These are phyloP conservation scores for Candida nonsorbophila DNA, from an alignment of 805 yeast genomes.

Conservation along the genomic window DNA sequence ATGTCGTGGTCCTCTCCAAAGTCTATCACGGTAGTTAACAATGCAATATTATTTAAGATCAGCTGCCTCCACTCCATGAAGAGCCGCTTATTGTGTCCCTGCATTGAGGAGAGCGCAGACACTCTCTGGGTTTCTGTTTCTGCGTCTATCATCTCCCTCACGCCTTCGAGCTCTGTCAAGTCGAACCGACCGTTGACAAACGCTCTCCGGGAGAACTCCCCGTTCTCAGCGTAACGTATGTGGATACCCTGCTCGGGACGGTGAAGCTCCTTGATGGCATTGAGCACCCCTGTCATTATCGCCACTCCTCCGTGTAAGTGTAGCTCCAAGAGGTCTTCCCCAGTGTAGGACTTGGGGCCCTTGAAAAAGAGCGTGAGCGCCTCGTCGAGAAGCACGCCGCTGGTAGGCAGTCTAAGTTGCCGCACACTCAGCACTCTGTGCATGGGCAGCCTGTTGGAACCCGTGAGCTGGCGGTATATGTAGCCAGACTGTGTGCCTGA, in stretches of 20 bases:
- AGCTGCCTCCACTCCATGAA: slow-evolving; percentile 64
- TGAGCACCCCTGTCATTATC: slow-evolving; percentile 62
- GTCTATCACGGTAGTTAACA: slow-evolving; percentile 84
- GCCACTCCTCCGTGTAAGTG: slow-evolving; percentile 95
- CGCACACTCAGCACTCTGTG: slow-evolving; percentile 57
- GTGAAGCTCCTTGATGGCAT: slow-evolving; percentile 54
- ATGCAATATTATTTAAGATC: slow-evolving; percentile 63
- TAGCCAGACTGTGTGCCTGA: slow-evolving; percentile 62
- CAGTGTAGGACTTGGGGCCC: slow-evolving; percentile 80
- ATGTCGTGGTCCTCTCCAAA: slow-evolving; percentile 92
- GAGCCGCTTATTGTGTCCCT: slow-evolving; percentile 55
- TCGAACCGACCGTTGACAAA: slow-evolving; percentile 81
- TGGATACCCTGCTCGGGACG: slow-evolving; percentile 28
- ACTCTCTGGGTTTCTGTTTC: slow-evolving; percentile 87
- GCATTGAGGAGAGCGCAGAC: slow-evolving; percentile 67
- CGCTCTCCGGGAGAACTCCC: slow-evolving; percentile 87
- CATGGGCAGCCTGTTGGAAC: slow-evolving; percentile 26
- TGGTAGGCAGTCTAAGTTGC: slow-evolving; percentile 43
- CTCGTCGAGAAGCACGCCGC: slow-evolving; percentile 57
- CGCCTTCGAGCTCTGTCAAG: slow-evolving; percentile 86
- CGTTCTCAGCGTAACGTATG: slow-evolving; percentile 83
- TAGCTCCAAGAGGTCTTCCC: slow-evolving; percentile 86
- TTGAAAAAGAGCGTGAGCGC: slow-evolving; percentile 67
- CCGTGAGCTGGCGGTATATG: slow-evolving; percentile 46
- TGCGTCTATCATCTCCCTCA: slow-evolving; percentile 83